A percentile compares a stretch with the other conserved stretches of the same genome.
These are phyloP conservation scores for Camellia sinensis DNA, from an alignment of 148 eudicot genomes.

Conservation along the genomic window DNA sequence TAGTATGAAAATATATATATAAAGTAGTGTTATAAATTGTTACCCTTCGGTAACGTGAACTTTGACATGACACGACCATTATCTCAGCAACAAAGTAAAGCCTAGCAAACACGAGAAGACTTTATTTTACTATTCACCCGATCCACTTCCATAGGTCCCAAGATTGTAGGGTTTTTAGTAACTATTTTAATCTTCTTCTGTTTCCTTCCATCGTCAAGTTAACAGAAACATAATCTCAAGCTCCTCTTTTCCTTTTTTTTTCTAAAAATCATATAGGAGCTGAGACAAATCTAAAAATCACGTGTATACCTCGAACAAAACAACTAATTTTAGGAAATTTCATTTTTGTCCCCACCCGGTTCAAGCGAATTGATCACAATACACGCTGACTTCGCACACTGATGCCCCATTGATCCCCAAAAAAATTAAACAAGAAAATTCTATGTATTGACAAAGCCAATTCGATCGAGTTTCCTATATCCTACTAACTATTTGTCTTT, in stretches of 20 bases:
- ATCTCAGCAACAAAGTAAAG: too few species aligned
- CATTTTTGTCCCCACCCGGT: background rate
- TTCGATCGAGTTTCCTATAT: background rate
- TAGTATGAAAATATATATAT: background rate
- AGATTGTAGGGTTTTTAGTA: background rate
- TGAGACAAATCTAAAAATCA: background rate
- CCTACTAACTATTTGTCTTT: background rate
- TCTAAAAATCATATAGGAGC: background rate
- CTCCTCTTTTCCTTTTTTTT: background rate
- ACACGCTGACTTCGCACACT: background rate
- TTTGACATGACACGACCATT: background rate
- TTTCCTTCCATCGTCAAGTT: background rate
- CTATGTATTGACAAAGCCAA: background rate
- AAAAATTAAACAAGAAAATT: background rate
- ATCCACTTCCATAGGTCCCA: background rate
- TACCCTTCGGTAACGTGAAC: background rate
- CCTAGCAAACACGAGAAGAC: background rate
- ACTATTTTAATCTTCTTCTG: background rate
- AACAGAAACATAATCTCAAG: background rate
- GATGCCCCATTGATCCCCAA: background rate
- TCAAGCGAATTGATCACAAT: background rate
- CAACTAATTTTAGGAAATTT: background rate
- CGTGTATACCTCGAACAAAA: background rate
- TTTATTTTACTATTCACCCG: background rate
- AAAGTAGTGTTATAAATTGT: background rate